Percentiles rank a stretch among this genome's conserved stretches.
These are phyloP conservation scores for Rhizopogon vesiculosus DNA, from an alignment of 768 basidiomycete genomes.

Conservation along the genomic window DNA sequence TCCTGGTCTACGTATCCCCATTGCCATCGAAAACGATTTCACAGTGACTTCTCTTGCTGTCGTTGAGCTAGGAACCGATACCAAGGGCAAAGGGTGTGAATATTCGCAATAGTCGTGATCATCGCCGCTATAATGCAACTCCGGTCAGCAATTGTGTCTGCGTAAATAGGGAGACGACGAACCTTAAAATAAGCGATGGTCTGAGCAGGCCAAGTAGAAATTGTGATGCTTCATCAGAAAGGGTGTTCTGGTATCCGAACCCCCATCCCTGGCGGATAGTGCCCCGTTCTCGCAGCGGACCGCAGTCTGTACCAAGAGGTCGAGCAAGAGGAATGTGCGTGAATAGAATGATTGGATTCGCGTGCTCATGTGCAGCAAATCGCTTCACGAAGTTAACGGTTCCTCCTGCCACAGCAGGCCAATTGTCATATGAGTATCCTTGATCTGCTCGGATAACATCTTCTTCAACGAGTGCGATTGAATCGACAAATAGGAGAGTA, in stretches of 20 bases:
- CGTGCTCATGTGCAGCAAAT: slow-evolving; percentile 22
- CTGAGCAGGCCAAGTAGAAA: slow-evolving; percentile 61
- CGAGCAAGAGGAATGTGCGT: slow-evolving; percentile 89
- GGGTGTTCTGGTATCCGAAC: slow-evolving; percentile 79
- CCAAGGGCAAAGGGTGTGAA: slow-evolving; percentile 35
- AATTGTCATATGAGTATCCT: slow-evolving; percentile 38
- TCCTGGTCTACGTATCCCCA: slow-evolving; percentile 81
- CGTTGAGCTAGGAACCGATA: slow-evolving; percentile 9
- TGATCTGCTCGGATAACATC: slow-evolving; percentile 46
- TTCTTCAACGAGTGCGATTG: slow-evolving; percentile 71
- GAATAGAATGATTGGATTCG: slow-evolving; percentile 62
- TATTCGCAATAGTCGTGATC: slow-evolving; percentile 96
- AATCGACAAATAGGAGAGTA: slow-evolving; percentile 67
- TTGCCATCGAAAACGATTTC: slow-evolving; percentile 87
- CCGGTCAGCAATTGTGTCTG: slow-evolving; percentile 3
- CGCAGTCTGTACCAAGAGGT: slow-evolving; percentile 64
- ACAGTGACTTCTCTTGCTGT: slow-evolving; percentile 73
- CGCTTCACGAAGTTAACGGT: slow-evolving; percentile 50
- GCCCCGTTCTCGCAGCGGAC: slow-evolving; percentile 71
- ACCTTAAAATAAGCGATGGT: slow-evolving; percentile 78
- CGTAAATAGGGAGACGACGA: slow-evolving; percentile 10
- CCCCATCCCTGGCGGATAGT: slow-evolving; percentile 71
- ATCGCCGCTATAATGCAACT: slow-evolving; percentile 58
- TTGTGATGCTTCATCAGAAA: slow-evolving; percentile 60
- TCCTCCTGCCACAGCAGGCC: slow-evolving; percentile 45